These are phyloP conservation scores for Metarhizium anisopliae DNA, from an alignment of 2,329 filamentous ascomycete genomes.

Conservation along the genomic window DNA sequence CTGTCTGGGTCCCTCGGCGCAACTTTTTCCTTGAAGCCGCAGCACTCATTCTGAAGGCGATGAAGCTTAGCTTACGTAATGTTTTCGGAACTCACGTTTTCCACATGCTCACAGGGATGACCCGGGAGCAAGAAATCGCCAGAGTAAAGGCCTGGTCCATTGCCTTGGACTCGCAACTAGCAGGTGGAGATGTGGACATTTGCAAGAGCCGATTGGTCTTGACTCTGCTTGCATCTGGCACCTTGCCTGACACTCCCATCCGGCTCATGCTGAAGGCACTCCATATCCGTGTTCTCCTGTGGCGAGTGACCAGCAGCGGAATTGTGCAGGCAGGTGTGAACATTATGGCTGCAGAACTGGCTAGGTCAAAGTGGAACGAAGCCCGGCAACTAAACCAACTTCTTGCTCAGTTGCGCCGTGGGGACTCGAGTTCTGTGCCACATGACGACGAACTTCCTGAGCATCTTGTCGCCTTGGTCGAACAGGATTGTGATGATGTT, in stretches of 20 bases:
- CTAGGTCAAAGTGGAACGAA: constrained; percentile 71
- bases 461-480: constrained; percentile 66
- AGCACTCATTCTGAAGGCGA: constrained; percentile 68
- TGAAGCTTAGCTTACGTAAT: constrained; percentile 74
- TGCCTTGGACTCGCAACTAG: constrained; percentile 84
- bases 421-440: constrained; percentile 26
- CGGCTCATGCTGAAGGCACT: constrained; percentile 87
- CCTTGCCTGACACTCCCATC: constrained; percentile 72
- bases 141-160: constrained; percentile 90
- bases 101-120: constrained; percentile 69
- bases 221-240: constrained; percentile 80
- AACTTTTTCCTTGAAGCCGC: constrained; percentile 79
- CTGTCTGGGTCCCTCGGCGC: constrained; percentile 82
- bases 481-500: constrained; percentile 74
- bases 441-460: constrained; percentile 57
- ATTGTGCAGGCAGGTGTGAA: constrained; percentile 58
- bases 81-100: constrained; percentile 70
- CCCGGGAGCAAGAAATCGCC: constrained; percentile 75
- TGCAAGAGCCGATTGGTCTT: constrained; percentile 79
- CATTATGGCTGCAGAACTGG: constrained; percentile 62
- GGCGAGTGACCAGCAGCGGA: constrained; percentile 61
- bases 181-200: constrained; percentile 82
- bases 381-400: constrained; percentile 57
- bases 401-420: constrained; percentile 31
- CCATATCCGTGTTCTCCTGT: constrained; percentile 82